A percentile compares a stretch with the other conserved stretches of the same genome.
These are phyloP conservation scores for Pichia gijzeniarum DNA, from an alignment of 805 yeast genomes.

Conservation along the genomic window DNA sequence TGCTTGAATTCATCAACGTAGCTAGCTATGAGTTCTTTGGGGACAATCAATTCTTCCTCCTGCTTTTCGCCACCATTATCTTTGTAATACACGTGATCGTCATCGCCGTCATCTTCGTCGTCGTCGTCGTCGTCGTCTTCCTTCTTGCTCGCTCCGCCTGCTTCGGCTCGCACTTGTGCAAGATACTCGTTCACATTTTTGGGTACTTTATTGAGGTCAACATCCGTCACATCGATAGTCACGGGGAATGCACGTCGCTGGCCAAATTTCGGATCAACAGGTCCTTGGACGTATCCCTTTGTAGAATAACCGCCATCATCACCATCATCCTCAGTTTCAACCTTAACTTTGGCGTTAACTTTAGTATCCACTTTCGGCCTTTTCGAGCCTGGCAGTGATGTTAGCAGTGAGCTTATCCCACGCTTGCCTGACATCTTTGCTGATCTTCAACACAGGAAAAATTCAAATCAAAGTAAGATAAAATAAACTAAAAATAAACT, in stretches of 20 bases:
- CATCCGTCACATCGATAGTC: slow-evolving; percentile 14
- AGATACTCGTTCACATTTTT: slow-evolving; percentile 28
- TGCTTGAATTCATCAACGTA: slow-evolving; percentile 16
- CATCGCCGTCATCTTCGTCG: slow-evolving; percentile 5
- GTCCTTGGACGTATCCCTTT: slow-evolving; percentile 24
- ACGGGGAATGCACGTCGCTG: slow-evolving; percentile 33
- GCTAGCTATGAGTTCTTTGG: slow-evolving; percentile 2
- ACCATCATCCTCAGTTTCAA: background rate
- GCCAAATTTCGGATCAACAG: slow-evolving; percentile 32
- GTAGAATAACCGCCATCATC: background rate
- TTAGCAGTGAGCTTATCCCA: background rate
- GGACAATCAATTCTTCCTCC: background rate
- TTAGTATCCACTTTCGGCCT: background rate
- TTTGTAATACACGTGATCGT: slow-evolving; percentile 7
- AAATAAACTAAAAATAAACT: too few relatives aligned
- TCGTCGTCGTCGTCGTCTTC: background rate
- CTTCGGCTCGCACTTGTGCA: slow-evolving; percentile 29
- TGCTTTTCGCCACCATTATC: background rate
- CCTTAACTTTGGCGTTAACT: background rate
- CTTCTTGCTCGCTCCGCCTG: slow-evolving; percentile 14
- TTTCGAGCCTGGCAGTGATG: slow-evolving; percentile 5
- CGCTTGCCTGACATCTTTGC: background rate
- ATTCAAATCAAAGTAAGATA: too few relatives aligned
- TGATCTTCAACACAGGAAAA: too few relatives aligned
- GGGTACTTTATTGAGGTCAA: slow-evolving; percentile 18